Evolutionary conservation across 2,329 filamentous ascomycete species (phyloP), one percentile per base, ranked within the genome.

Genomic region (Pseudohalonectria lignicola): DNA sequence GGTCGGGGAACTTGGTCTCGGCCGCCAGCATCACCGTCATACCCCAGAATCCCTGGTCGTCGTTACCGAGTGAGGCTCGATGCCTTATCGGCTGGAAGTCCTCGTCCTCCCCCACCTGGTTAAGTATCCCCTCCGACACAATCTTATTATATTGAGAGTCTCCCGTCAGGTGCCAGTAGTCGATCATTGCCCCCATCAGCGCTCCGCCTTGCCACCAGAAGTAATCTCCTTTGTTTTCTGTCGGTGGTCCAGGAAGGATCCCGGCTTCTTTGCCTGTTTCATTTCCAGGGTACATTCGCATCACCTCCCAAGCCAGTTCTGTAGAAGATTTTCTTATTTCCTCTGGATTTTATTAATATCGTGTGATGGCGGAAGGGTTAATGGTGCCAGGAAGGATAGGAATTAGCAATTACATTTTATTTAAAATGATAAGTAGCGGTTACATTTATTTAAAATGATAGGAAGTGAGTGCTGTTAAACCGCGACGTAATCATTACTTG

Each of bases 161-260:
- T 39, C 76, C 76, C 0, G 79, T 83, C 39, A 73, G 67, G 43
- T 78, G 71, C 72, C 76, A 80, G 54, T 84, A 84, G 54, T 83
- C 77, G 34, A 85, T 64, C 46, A 82, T 61, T 1, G 76, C 71
- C 44, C 77, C 75, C 67, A 80, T 81, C 61, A 85, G 66, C n/a
- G 76, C 74, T 39, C 76, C 74, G 5, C 75, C 76, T 53, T 85
- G 76, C 80, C 80, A 86, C 80, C 80, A 85, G 63, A 82, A 83
- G 52, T 79, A 80, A 18, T 26, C 28, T 2, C 36, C 36, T 43
- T 71, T 64, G 45, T 69, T 69, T 45, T 60, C 46, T 44, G 45
- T 37, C 12, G 71, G 71, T 39, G 71, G 71, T 0, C 70, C 71
- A 1, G 71, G 70, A 8, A 75, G 53, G 46, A 73, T 74, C 20